Base-by-base conservation (phyloP, 2,329 filamentous ascomycete genomes). In the Aureobasidium vineae region DNA sequence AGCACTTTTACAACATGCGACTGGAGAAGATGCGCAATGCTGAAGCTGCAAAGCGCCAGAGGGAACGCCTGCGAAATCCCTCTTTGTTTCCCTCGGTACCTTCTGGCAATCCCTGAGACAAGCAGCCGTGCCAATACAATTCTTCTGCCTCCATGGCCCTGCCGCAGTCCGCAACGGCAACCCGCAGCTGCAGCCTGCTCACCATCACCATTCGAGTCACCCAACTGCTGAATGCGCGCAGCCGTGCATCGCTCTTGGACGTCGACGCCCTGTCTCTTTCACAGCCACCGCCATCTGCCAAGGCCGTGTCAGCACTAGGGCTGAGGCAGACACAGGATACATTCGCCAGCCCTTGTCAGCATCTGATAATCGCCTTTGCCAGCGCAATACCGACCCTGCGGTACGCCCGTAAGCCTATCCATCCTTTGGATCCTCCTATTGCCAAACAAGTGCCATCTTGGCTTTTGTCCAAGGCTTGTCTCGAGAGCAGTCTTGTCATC, bases 11-110 rank as follows among this genome's bases (percentile, higher is more conserved):
- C 75, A 89, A 94, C 71, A 91, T 92, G 80, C 87, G 95, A 19
- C 76, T 97, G 60, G 87, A 92, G 75, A 90, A 89, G 74, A 88
- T 92, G 74, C 85, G 88, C 50, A 90, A 90, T 75, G 85, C 85
- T n/a, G 91, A 95, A 74, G 82, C 88, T 64, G 90, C 92, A 13
- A 96, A 88, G 77, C 84, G 90, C 63, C 95, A 94, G 73, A 86
- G 88, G 50, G 91, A 97, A 76, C 86, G 92, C 52, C 77, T 96
- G 68, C 88, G 86, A 69, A 89, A 92, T 73, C 90, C 92, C 1
- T 85, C 84, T 31, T 86, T 90, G 67, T 98, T 98, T 73, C 95
- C 95, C 1, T 90, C 90, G 49, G 92, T 95, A 0, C 94, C 94
- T 2, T 90, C 86, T 61, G 85, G 84, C 38, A 36, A 40, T 26